A percentile compares a stretch with the other conserved stretches of the same genome.
phyloP scores from a whole-genome alignment of 768 basidiomycete species.

The Calocybe cyanea region DNA sequence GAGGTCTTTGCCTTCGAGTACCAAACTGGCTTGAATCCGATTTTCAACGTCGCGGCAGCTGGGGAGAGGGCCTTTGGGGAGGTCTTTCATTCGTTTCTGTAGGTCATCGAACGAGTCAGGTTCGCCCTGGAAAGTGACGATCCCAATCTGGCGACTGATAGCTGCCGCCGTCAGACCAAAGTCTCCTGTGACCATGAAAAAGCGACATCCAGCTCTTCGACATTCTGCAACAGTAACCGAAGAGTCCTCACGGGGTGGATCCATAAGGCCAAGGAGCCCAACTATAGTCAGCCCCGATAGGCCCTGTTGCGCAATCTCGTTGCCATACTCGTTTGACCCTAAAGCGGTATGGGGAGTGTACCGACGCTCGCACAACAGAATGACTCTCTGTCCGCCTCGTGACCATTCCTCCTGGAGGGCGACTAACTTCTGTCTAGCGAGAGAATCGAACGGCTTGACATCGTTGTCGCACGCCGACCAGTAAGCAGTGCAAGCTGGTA shows the following conservation, averaged over 20 bases:
- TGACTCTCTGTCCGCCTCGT: slow-evolving; percentile 48
- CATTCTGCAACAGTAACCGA: slow-evolving; percentile 42
- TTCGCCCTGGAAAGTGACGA: slow-evolving; percentile 32
- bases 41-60: slow-evolving; percentile 22
- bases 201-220: slow-evolving; percentile 46
- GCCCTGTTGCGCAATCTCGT: slow-evolving; percentile 36
- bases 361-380: slow-evolving; percentile 38
- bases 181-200: slow-evolving; percentile 58
- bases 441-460: slow-evolving; percentile 26
- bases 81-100: slow-evolving; percentile 5
- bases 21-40: slow-evolving; percentile 30
- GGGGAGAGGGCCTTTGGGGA: slow-evolving; percentile 4
- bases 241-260: slow-evolving; percentile 53
- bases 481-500: slow-evolving; percentile 32
- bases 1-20: slow-evolving; percentile 43
- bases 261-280: slow-evolving; percentile 51
- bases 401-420: slow-evolving; percentile 39
- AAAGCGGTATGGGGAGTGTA: slow-evolving; percentile 18
- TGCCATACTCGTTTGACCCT: slow-evolving; percentile 19
- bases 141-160: slow-evolving; percentile 43
- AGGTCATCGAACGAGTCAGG: slow-evolving; percentile 13
- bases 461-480: slow-evolving; percentile 12
- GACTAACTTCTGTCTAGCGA: slow-evolving; percentile 17
- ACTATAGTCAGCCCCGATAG: slow-evolving; percentile 39
- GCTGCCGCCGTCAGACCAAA: slow-evolving; percentile 50